Percentiles rank a stretch among this genome's conserved stretches.
These are phyloP conservation scores for Choanephora cucurbitarum DNA, from an alignment of 371 early-diverging fungal species.

Conservation along the genomic window DNA sequence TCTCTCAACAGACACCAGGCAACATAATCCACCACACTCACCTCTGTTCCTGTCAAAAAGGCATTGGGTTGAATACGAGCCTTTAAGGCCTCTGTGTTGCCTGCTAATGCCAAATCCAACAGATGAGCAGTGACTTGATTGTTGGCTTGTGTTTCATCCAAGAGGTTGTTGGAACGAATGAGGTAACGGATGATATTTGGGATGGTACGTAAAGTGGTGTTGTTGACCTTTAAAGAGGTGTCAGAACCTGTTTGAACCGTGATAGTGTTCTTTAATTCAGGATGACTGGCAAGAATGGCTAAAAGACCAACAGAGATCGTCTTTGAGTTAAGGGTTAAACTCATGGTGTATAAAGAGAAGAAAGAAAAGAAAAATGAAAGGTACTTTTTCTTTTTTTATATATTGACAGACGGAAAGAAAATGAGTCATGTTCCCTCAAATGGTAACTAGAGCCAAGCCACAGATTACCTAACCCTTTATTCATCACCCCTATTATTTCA, in stretches of 20 bases:
- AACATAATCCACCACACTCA: conserved; percentile 45
- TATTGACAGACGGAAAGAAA: conserved; percentile 4
- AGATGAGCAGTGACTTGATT: conserved; percentile 24
- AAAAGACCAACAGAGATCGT: conserved; percentile 45
- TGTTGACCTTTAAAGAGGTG: conserved; percentile 13
- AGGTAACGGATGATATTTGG: conserved; percentile 22
- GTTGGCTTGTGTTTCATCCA: conserved; percentile 22
- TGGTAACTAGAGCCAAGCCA: conserved; percentile 6
- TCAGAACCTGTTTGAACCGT: conserved; percentile 16
- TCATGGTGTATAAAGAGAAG: conserved; percentile 5
- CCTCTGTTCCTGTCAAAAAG: conserved; percentile 42
- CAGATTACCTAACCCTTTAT: not conserved
- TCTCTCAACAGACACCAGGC: conserved; percentile 52
- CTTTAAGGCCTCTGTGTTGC: conserved; percentile 8
- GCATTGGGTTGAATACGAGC: conserved; percentile 17
- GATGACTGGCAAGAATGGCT: conserved; percentile 29
- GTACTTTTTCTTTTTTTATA: not conserved
- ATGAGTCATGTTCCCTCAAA: conserved; percentile 8
- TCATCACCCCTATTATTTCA: too few relatives aligned
- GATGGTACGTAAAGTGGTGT: conserved; percentile 7
- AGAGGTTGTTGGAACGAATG: conserved; percentile 22
- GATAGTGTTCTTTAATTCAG: conserved; percentile 11
- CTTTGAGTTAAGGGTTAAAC: conserved; percentile 41
- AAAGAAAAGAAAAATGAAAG: not conserved
- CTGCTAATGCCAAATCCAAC: conserved; percentile 21